Conservation (phyloP, 306 rosid genomes). For the Spatholobus suberectus region DNA sequence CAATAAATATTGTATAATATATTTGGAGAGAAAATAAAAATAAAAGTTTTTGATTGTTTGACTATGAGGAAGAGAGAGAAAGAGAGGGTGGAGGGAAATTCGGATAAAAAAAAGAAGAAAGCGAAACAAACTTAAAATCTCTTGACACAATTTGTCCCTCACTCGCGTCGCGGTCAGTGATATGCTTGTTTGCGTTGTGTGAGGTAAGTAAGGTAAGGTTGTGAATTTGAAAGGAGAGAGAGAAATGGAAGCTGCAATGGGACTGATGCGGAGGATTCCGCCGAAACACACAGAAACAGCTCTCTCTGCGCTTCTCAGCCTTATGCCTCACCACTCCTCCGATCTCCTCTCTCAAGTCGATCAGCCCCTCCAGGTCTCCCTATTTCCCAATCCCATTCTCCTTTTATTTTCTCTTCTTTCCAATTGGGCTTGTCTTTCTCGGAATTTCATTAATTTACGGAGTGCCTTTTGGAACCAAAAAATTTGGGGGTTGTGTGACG, state of each 20-base stretch:
- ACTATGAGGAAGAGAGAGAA: background rate
- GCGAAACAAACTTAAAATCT: conserved; percentile 23
- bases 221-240: background rate
- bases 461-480: too few relatives aligned
- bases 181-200: background rate
- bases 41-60: too few relatives aligned
- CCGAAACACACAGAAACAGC: conserved; percentile 91
- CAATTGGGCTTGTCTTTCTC: background rate
- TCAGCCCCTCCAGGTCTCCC: conserved; percentile 91
- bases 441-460: background rate
- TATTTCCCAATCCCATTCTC: too few relatives aligned
- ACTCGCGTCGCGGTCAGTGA: background rate
- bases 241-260: conserved; percentile 94
- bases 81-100: conserved; percentile 55
- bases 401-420: too few relatives aligned
- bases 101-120: conserved; percentile 50
- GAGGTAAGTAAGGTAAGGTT: too few relatives aligned
- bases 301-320: conserved; percentile 92
- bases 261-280: conserved; percentile 91
- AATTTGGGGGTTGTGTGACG: too few relatives aligned
- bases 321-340: conserved; percentile 87
- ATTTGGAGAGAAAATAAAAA: too few relatives aligned
- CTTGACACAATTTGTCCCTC: conserved; percentile 1
- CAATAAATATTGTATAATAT: too few relatives aligned
- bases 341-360: conserved; percentile 98